These are phyloP conservation scores for Colletotrichum zoysiae DNA, from an alignment of 2,329 filamentous ascomycete species.

Conservation along the genomic window DNA sequence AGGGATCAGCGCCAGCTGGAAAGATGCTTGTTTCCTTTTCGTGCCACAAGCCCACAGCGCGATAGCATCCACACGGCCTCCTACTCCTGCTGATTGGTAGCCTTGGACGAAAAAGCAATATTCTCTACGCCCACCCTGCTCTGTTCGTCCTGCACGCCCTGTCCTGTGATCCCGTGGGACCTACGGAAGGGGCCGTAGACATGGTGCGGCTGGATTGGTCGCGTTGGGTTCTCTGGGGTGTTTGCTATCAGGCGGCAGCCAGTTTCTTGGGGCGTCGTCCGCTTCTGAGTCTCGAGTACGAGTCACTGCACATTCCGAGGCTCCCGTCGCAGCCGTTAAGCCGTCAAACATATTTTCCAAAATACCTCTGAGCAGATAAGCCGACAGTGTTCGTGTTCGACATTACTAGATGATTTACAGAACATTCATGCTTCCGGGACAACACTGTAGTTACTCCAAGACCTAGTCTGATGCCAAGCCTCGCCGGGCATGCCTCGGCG, in stretches of 20 bases:
- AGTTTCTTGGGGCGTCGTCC: background rate
- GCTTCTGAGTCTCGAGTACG: background rate
- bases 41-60: conserved; percentile 20
- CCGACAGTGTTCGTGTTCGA: background rate
- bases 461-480: conserved; percentile 14
- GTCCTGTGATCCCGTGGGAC: conserved; percentile 1
- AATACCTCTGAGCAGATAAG: background rate
- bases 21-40: conserved; percentile 30
- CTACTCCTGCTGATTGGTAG: conserved; percentile 21
- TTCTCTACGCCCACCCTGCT: conserved; percentile 20
- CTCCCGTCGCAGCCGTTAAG: background rate
- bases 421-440: background rate
- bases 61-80: background rate
- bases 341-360: background rate
- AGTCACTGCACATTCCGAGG: background rate
- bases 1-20: conserved; percentile 4
- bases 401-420: background rate
- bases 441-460: background rate
- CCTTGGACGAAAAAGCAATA: conserved; percentile 25
- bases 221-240: background rate
- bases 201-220: conserved; percentile 3
- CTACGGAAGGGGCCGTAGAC: background rate
- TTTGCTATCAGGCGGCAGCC: background rate
- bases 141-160: conserved; percentile 16
- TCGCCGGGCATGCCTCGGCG: conserved; percentile 37